Conservation (phyloP, 768 basidiomycete species). For the Peribolospora baueri region DNA sequence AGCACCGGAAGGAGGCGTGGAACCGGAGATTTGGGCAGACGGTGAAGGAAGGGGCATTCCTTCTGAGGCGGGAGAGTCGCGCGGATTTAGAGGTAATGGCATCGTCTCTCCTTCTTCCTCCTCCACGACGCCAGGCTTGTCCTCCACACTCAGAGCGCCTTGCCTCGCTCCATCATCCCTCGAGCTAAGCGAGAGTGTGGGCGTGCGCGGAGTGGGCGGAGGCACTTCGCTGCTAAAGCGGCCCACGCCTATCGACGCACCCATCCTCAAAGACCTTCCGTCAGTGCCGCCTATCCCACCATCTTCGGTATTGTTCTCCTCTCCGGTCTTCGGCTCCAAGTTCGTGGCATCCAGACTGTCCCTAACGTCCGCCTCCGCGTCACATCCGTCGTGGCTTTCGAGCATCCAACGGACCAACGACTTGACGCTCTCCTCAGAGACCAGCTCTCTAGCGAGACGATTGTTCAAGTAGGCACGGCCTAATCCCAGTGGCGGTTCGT, state of each 20-base stretch:
- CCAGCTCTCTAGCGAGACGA: slow-evolving; percentile 68
- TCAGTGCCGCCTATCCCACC: background rate
- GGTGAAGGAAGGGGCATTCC: background rate
- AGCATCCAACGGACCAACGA: slow-evolving; percentile 56
- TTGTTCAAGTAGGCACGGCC: slow-evolving; percentile 26
- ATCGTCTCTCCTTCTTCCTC: background rate
- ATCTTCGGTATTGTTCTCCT: background rate
- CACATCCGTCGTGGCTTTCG: slow-evolving; percentile 27
- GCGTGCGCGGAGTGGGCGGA: background rate
- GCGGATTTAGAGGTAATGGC: no score
- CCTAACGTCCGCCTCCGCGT: background rate
- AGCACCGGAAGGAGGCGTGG: background rate
- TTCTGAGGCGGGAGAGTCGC: no score
- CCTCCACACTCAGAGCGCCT: background rate
- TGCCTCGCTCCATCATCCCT: background rate
- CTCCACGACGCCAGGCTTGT: background rate
- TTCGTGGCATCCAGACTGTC: no score
- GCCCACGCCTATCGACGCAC: background rate
- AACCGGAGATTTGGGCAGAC: background rate
- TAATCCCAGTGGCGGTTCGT: slow-evolving; percentile 3
- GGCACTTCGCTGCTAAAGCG: background rate
- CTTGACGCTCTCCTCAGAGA: slow-evolving; percentile 40
- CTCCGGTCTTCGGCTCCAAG: no score
- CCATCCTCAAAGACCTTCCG: no score
- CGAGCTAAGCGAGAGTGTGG: background rate